phyloP scores from a whole-genome alignment of 2,329 filamentous ascomycete genomes.

The Cladosporium sphaerospermum region DNA sequence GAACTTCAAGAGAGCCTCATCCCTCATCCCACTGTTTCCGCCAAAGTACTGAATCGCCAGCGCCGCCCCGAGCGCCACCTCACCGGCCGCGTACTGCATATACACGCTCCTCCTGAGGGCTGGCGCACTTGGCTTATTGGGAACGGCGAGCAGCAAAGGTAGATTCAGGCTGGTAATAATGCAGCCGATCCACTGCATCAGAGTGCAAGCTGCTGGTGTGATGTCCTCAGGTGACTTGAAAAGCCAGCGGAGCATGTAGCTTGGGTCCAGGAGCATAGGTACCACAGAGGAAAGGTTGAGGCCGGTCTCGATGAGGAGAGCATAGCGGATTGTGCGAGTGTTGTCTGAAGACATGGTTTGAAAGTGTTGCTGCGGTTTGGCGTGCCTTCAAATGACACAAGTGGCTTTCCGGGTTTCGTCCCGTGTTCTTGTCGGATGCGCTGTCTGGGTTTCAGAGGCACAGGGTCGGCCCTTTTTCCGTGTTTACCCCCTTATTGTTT shows the following conservation, averaged over 20 bases:
- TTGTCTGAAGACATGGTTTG: constrained; percentile 11
- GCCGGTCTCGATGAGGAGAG: constrained; percentile 22
- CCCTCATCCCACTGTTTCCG: constrained; percentile 18
- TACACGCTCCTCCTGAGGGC: constrained; percentile 16
- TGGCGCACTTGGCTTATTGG: constrained; percentile 16
- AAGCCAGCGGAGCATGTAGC: constrained; percentile 18
- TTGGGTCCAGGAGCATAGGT: constrained; percentile 20
- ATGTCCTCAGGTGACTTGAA: constrained; percentile 17
- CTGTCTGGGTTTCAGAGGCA: too few species aligned
- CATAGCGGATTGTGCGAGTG: constrained; percentile 21
- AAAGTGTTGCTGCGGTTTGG: too few species aligned
- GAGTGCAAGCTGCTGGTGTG: constrained; percentile 18
- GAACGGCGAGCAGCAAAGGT: constrained; percentile 24
- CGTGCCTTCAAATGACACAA: too few species aligned
- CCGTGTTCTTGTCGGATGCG: too few species aligned
- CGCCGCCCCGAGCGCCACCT: constrained; percentile 20
- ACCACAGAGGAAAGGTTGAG: constrained; percentile 19
- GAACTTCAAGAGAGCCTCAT: constrained; percentile 12
- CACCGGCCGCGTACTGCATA: constrained; percentile 19
- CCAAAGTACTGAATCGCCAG: constrained; percentile 19
- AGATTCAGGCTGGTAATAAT: constrained; percentile 21
- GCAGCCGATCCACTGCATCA: constrained; percentile 22
- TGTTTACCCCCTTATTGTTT: too few species aligned
- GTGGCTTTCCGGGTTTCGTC: too few species aligned
- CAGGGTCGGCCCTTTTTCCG: too few species aligned